phyloP scores from a whole-genome alignment of 202 grass and related monocot genomes.

The Saccharum hybrid region DNA sequence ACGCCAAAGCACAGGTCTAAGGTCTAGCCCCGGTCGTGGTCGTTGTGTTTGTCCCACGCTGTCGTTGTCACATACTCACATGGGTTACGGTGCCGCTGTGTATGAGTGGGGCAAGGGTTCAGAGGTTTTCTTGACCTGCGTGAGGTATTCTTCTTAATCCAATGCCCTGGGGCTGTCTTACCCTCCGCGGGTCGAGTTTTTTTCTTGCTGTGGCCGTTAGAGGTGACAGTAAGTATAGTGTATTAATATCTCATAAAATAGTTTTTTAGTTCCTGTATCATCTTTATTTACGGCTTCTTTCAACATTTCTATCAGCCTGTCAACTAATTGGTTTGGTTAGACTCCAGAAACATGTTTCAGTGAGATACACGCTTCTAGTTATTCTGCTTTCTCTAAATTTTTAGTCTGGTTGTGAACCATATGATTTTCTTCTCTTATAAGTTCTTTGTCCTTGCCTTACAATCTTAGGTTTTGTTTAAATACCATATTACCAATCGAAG shows the following conservation, averaged over 20 bases:
- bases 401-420: slow-evolving; percentile 13
- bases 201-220: slow-evolving; percentile 1
- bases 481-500: neutral
- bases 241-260: neutral
- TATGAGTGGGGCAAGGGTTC: too few species aligned
- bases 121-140: too few species aligned
- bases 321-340: slow-evolving; percentile 14
- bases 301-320: neutral
- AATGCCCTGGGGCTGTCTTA: neutral
- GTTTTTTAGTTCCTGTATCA: neutral
- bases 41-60: neutral
- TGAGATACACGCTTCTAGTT: neutral
- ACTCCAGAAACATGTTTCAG: slow-evolving; percentile 9
- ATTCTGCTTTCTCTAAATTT: slow-evolving; percentile 26
- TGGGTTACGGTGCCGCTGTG: neutral
- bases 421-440: slow-evolving; percentile 29
- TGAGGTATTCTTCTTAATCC: neutral
- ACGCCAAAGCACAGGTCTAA: neutral
- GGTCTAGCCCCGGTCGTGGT: neutral
- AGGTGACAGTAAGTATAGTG: neutral
- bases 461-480: slow-evolving; percentile 24
- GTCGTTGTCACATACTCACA: neutral
- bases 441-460: neutral
- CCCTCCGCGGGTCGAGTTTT: neutral
- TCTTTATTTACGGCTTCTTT: neutral